A percentile compares a stretch with the other conserved stretches of the same genome.
Conservation (phyloP, 805 yeast species). For the Danielia reshetovae region DNA sequence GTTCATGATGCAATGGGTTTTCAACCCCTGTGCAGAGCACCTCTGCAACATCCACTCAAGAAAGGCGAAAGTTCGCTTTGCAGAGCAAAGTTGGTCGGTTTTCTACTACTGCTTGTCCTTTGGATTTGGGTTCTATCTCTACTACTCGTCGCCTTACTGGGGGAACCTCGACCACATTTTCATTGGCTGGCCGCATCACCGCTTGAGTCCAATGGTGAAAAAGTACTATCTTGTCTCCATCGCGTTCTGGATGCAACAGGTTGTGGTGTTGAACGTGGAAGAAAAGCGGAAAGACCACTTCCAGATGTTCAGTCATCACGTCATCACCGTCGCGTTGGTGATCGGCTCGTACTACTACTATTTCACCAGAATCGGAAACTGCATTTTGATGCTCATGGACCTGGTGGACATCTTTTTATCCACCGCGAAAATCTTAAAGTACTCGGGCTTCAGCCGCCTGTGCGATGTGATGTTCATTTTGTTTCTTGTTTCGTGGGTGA, state of each 20-base stretch:
- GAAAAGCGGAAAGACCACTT: slow-evolving; percentile 73
- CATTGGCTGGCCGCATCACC: slow-evolving; percentile 70
- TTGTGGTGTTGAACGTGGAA: slow-evolving; percentile 73
- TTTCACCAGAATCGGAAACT: slow-evolving; percentile 74
- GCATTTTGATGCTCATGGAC: slow-evolving; percentile 78
- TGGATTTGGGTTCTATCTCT: slow-evolving; percentile 53
- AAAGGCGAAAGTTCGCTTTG: slow-evolving; percentile 63
- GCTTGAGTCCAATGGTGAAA: slow-evolving; percentile 52
- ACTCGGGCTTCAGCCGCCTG: slow-evolving; percentile 52
- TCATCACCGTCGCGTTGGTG: slow-evolving; percentile 67
- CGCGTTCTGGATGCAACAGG: slow-evolving; percentile 80
- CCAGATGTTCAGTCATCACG: slow-evolving; percentile 88
- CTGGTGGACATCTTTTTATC: slow-evolving; percentile 70
- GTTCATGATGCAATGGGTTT: slow-evolving; percentile 51
- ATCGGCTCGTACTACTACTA: slow-evolving; percentile 70
- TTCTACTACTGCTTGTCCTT: slow-evolving; percentile 57
- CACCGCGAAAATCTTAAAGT: slow-evolving; percentile 72
- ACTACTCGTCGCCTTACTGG: slow-evolving; percentile 56
- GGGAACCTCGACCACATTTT: slow-evolving; percentile 55
- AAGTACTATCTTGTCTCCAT: slow-evolving; percentile 66
- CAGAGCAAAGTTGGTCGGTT: slow-evolving; percentile 82
- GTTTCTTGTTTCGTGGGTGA: slow-evolving; percentile 67
- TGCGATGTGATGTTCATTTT: slow-evolving; percentile 70
- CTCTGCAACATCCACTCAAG: slow-evolving; percentile 40
- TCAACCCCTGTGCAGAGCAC: slow-evolving; percentile 52